phyloP scores from a whole-genome alignment of 225 moss, liverwort and hornwort species.

The Ulota crispa region DNA sequence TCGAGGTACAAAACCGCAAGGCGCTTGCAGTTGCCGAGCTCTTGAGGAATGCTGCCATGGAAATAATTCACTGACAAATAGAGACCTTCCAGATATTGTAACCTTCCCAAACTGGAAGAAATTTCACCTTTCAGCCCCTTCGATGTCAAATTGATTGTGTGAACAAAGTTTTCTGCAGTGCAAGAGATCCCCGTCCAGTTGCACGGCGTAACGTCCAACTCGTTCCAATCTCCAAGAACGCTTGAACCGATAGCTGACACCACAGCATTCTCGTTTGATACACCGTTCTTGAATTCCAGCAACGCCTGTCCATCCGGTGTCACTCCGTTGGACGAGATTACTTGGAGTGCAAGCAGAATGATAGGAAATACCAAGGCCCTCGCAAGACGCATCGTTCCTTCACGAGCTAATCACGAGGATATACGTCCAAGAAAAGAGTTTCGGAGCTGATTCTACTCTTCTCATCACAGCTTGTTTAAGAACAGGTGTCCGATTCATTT shows the following conservation, averaged over 20 bases:
- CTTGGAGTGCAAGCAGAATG: conserved; percentile 28
- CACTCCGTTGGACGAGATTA: conserved; percentile 18
- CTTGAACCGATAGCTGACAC: neutral
- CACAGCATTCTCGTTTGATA: conserved; percentile 8
- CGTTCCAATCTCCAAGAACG: conserved; percentile 33
- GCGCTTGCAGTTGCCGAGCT: conserved; percentile 46
- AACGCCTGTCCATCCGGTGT: conserved; percentile 44
- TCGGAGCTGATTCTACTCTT: neutral
- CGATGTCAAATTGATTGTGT: conserved; percentile 31
- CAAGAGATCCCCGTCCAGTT: conserved; percentile 45
- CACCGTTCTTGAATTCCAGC: conserved; percentile 37
- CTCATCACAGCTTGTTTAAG: neutral
- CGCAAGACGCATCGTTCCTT: conserved; percentile 29
- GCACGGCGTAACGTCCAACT: conserved; percentile 41
- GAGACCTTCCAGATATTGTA: conserved; percentile 36
- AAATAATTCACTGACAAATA: conserved; percentile 27
- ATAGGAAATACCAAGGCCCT: conserved; percentile 17
- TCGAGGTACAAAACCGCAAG: conserved; percentile 36
- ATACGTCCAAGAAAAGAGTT: neutral
- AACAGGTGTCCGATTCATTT: conserved; percentile 29
- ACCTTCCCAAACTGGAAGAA: conserved; percentile 41
- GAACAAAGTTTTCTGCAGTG: conserved; percentile 21
- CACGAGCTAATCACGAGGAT: neutral
- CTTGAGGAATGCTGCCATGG: conserved; percentile 39
- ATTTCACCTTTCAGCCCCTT: conserved; percentile 38